Conservation (phyloP, 768 basidiomycete species). For the Xerocomellus chrysenteron region DNA sequence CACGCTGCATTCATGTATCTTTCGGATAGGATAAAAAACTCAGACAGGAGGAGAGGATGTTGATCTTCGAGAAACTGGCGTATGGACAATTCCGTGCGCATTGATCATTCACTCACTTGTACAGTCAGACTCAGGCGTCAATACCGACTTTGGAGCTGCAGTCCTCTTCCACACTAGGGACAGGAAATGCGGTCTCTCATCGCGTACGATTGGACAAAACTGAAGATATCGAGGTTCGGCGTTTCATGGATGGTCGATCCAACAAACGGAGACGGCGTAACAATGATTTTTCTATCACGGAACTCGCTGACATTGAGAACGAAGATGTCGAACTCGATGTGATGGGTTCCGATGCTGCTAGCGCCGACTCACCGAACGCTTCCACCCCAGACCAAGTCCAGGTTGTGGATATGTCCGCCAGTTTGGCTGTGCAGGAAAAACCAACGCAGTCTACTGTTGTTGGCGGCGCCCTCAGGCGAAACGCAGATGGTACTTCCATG, state of each 20-base stretch:
- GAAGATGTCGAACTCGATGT: constrained; percentile 36
- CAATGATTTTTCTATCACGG: constrained; percentile 20
- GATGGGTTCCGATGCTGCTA: constrained; percentile 22
- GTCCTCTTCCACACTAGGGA: constrained; percentile 82
- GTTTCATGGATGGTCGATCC: constrained; percentile 46
- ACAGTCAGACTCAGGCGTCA: constrained; percentile 75
- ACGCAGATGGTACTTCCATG: constrained; percentile 58
- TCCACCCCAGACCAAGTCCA: background rate
- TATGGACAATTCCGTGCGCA: constrained; percentile 36
- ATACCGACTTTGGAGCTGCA: constrained; percentile 61
- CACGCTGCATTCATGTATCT: background rate
- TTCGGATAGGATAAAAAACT: constrained; percentile 78
- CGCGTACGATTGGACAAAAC: constrained; percentile 55
- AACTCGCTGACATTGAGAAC: constrained; percentile 29
- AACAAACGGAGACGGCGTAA: constrained; percentile 50
- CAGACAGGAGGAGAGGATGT: constrained; percentile 80
- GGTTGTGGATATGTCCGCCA: constrained; percentile 16
- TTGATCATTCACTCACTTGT: constrained; percentile 14
- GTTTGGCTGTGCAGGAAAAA: constrained; percentile 12
- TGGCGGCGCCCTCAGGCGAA: constrained; percentile 66
- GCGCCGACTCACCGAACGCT: constrained; percentile 8
- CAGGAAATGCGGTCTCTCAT: constrained; percentile 62
- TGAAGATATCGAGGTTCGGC: constrained; percentile 60
- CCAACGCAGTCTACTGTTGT: constrained; percentile 30
- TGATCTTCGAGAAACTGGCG: constrained; percentile 81